phyloP scores from a whole-genome alignment of 148 eudicot genomes.

The Drosera capensis region DNA sequence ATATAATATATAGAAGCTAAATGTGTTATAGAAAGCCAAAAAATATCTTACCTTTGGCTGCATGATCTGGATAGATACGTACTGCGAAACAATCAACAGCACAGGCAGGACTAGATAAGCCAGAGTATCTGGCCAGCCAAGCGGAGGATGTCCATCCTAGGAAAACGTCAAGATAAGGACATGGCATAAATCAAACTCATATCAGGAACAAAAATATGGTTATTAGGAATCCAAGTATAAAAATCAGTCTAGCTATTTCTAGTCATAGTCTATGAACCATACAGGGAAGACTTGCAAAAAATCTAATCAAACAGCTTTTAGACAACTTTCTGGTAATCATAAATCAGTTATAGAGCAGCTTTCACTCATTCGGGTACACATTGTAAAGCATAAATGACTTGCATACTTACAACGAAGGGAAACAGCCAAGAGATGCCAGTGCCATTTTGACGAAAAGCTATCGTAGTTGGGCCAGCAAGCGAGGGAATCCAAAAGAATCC shows the following conservation, averaged over 20 bases:
- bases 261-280: no score
- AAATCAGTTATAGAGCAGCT: no score
- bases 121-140: constrained; percentile 87
- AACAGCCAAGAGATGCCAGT: constrained; percentile 94
- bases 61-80: constrained; percentile 71
- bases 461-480: constrained; percentile 87
- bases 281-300: no score
- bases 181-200: neutral
- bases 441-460: constrained; percentile 73
- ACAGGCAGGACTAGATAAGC: constrained; percentile 83
- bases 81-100: constrained; percentile 53
- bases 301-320: no score
- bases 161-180: constrained; percentile 1
- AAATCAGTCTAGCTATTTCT: no score
- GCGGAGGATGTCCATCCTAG: constrained; percentile 92
- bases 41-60: constrained; percentile 60
- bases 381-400: neutral
- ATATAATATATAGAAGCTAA: neutral
- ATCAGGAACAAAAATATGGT: neutral
- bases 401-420: constrained; percentile 62
- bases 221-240: no score
- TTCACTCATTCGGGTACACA: neutral
- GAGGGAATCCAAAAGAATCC: constrained; percentile 98
- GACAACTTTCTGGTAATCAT: no score
- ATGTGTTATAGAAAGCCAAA: neutral